These are phyloP conservation scores for Tetradesmus obliquus DNA, from an alignment of 139 green algal species.

Conservation along the genomic window DNA sequence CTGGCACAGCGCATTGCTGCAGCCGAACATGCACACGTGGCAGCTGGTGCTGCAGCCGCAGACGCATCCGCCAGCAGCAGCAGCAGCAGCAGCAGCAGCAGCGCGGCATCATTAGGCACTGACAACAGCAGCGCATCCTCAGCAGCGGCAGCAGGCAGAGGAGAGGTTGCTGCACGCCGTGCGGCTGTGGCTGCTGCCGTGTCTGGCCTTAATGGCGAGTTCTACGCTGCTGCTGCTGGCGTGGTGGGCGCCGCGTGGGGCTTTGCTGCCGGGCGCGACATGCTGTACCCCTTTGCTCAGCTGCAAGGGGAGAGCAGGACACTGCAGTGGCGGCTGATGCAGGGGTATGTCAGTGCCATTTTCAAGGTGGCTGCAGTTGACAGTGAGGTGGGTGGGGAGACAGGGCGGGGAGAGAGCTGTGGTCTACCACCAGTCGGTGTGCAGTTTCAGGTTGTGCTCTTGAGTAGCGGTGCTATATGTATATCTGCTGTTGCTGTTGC, in stretches of 20 bases:
- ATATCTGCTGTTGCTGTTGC: too few species aligned
- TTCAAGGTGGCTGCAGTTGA: constrained; percentile 9
- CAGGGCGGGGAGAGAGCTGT: background rate
- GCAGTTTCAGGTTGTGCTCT: too few species aligned
- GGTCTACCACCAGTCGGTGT: too few species aligned
- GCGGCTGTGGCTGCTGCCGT: background rate
- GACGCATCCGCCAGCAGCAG: background rate
- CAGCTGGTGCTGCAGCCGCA: background rate
- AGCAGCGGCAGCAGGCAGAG: background rate
- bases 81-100: background rate
- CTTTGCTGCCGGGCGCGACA: constrained; percentile 1
- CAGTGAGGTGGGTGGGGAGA: background rate
- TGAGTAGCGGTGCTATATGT: too few species aligned
- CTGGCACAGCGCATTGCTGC: background rate
- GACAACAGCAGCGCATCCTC: background rate
- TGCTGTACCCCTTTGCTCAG: constrained; percentile 8
- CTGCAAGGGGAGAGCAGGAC: background rate
- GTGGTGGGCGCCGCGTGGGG: background rate
- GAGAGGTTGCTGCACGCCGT: background rate
- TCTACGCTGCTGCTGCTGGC: constrained; percentile 15
- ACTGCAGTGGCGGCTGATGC: background rate
- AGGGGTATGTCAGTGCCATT: background rate
- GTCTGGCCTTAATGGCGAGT: background rate
- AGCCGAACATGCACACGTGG: background rate
- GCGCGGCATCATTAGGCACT: too few species aligned